Base-by-base conservation (phyloP, 345 rosid genomes). In the Clarkia xantiana region DNA sequence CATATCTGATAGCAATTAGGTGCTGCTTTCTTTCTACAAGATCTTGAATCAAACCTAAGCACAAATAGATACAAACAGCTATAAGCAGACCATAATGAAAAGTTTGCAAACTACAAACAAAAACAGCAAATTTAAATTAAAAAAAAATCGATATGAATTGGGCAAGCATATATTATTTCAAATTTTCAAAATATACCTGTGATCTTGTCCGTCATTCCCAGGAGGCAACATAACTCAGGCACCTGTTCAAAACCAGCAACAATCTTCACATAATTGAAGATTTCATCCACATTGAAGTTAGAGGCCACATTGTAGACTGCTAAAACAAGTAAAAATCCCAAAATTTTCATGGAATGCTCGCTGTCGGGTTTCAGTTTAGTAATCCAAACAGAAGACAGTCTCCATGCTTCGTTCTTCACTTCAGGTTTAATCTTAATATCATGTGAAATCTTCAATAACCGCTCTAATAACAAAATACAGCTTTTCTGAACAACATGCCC, bases 381-480 rank as follows among this genome's bases (percentile, higher is more conserved):
- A 62, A 60, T 70, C 71, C 81, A 75, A 44, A 55, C 61, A 46
- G 15, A 42, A 19, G 76, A 74, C 36, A 71, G 48, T 51, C 45
- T 62, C 25, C 54, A 40, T 13, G 80, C 90, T 61, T 71, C 70
- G 25, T 22, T 55, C 48, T 49, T 64, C 38, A 69, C 66, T 20
- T 53, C 44, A 44, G 64, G 36, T 29, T 29, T 29, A 29, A 29
- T 59, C 23, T n/a, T 53, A 38, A 70, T 68, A 38, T 54, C 45
- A 2, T 74, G 62, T 12, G 74, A 47, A 23, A 71, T 47, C 51
- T 58, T 62, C 64, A 60, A 43, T 57, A 81, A 54, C 46, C 65
- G 69, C 61, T 81, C 77, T 4, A 78, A 49, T 55, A 81, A 61
- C 43, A 68, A 51, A 17, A 76, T 58, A 56, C 74, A 76, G 57